Evolutionary conservation across 1,284 basidiomycete species (phyloP), one percentile per base, ranked within the genome.

Genomic region (Pseudozyma sp.): DNA sequence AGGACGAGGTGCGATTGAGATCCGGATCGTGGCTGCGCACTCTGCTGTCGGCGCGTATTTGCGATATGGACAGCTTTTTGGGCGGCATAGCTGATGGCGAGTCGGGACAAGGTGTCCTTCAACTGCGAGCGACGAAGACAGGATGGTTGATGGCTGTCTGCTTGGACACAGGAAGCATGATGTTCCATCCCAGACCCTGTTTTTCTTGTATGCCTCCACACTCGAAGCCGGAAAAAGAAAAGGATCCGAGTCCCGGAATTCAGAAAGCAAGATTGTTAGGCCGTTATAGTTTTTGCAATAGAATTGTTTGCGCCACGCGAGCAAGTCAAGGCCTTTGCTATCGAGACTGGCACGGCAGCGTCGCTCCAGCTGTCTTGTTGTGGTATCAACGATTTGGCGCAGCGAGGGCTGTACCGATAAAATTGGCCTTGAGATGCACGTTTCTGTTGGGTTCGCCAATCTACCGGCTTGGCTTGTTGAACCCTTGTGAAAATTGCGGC

Each of bases 11-110:
- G 16, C 57, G 62, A 47, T 66, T 66, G 58, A 71, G 63, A 43
- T 71, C 63, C 0, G 68, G 68, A 49, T 71, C 68, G 40, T 71
- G 43, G 48, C 63, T 71, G 17, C 63, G 58, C 11, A 58, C 29
- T 2, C 57, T 59, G 47, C 62, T 66, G 8, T 71, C 54, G 16
- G 63, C 58, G 3, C 58, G 68, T 17, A 71, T 71, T 19, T 35
- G 63, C 8, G 63, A 57, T 19, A 71, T 71, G 17, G 58, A 66
- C 3, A 66, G 52, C 59, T 62, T 71, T 45, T 62, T 65, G 0
- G 63, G 58, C 9, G 68, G 63, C 68, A 71, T 71, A 2, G n/a
- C 29, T 7, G 34, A 13, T 29, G 17, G 4, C n/a, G 3, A 8
- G 10, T 37, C 35, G 35, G 24, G 24, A 24, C 24, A 24, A 24